Evolutionary conservation across 2,329 filamentous ascomycete genomes (phyloP), one percentile per base, ranked within the genome.

Genomic region (Xylariaceae sp.): DNA sequence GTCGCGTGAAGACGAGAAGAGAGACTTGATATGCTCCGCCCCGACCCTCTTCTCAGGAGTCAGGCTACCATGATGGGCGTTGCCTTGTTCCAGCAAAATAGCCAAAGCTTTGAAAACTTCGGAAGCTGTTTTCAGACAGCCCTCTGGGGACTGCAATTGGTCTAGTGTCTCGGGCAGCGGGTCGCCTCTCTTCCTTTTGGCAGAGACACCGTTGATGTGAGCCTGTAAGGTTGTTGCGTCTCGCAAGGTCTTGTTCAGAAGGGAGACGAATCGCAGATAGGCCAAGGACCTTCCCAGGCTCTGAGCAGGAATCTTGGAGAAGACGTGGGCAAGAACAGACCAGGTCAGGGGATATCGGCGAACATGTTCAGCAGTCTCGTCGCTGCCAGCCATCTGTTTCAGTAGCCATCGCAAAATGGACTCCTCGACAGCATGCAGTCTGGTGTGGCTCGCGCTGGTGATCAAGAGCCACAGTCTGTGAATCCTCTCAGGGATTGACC

Each of bases 231-330:
- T 59, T 1, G 76, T 75, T 36, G 80, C 59, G 19, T 90, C 86
- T 44, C 81, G 76, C 44, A 91, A 70, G 0, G 86, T 82, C 60
- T 83, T 80, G 60, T 86, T 82, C 40, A 95, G 67, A 10, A 90
- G 80, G 1, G 72, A 70, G 33, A 88, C 71, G 48, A 95, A 89
- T 42, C 82, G 79, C 51, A 86, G 78, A 52, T 91, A 85, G 18
- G 82, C 84, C 6, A 96, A 76, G 4, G 88, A 83, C 52, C 84
- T 84, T 9, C 89, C 88, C 19, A 89, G 75, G 11, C 83, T 85
- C 42, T 87, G 84, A 0, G 84, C 73, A 0, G 89, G 86, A 16
- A 93, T 81, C n/a, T 83, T 73, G 45, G 77, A 73, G 48, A 89
- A 77, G 44, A 87, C 74, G 53, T 78, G 78, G 42, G 75, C 74